Evolutionary conservation across 2,329 filamentous ascomycete species (phyloP), one percentile per base, ranked within the genome.

Genomic region (Diaporthe velutina): DNA sequence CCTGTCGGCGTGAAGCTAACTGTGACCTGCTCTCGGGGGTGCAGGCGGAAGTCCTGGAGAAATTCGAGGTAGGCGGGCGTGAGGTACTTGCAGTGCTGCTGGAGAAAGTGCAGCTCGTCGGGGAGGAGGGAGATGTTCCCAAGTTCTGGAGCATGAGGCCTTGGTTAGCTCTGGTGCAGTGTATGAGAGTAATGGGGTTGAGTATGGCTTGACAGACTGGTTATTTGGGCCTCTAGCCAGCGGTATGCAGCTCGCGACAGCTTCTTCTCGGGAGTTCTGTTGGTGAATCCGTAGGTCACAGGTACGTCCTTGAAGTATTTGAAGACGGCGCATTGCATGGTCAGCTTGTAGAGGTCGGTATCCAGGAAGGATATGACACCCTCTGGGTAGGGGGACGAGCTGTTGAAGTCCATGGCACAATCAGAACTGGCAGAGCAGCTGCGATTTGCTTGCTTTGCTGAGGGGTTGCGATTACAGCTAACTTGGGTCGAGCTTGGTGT

Each of bases 301-400:
- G 93, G 90, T 79, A 92, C 86, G 74, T 96, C 89, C 45, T 93
- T 93, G 84, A 98, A 98, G 86, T 96, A 97, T 84, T 97, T 97
- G 79, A 97, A 90, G 78, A 98, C 93, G 76, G 95, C 95, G 82
- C 94, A 98, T 93, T 99, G 97, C 97, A 99, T 99, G 28, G 97
- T 99, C 84, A 99, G 86, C 85, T 99, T 99, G 90, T 98, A 99
- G 76, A 99, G 82, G 79, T 93, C 91, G 22, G 94, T 96, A 81
- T 97, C 94, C 72, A 97, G 88, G 81, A 97, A 93, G 81, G 94
- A 96, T 80, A 92, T 94, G 81, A 96, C 91, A 70, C 94, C 94
- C 85, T 94, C 93, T 6, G 93, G 92, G 77, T 89, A 92, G 74
- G 90, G 90, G 73, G 90, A 91, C 42, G 90, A 90, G 85, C 88